Evolutionary conservation across 1,284 basidiomycete species (phyloP), one percentile per base, ranked within the genome.

Genomic region (Sporisorium iseilematis-ciliati): DNA sequence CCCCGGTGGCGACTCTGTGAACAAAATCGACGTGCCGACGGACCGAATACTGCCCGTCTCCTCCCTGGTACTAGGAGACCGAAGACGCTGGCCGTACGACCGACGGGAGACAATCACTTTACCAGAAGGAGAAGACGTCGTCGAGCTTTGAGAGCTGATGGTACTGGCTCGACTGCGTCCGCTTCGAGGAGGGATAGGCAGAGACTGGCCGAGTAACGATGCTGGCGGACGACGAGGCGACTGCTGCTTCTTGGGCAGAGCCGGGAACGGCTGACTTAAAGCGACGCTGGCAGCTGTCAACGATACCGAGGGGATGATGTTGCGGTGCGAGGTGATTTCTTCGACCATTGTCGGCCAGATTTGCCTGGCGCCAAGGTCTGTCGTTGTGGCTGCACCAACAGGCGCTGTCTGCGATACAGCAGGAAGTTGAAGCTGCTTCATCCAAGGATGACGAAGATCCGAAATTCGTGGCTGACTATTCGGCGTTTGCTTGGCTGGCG

Each of bases 71-170:
- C 50, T 50, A 0, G 68, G 57, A 6, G 73, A 70, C 0, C 62
- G 57, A 16, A 69, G 41, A 7, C 52, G 59, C 26, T 60, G 58
- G 1, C 73, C 67, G 25, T 71, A 70, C 7, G 73, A 75, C 12
- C 73, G 67, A 29, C 64, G 73, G 21, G 67, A 70, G 20, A 71
- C 65, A 12, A 75, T 75, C 50, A 67, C 62, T 12, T 67, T 71
- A 5, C 73, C 73, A 4, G 65, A 62, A 4, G 73, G 73, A 18
- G 64, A 60, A 10, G 68, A 68, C 3, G 61, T 57, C 2, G 57
- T 56, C 6, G 73, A 70, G 46, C 65, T 71, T 26, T 75, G 73
- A 7, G 73, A 75, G 54, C 67, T 71, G 57, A 75, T 57, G 10
- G 73, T 75, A 35, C 73, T 75, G 0, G 73, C 73, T 20, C 73